Evolutionary conservation across 2,329 filamentous ascomycete species (phyloP).

Genomic region (Rosellinia necatrix): DNA sequence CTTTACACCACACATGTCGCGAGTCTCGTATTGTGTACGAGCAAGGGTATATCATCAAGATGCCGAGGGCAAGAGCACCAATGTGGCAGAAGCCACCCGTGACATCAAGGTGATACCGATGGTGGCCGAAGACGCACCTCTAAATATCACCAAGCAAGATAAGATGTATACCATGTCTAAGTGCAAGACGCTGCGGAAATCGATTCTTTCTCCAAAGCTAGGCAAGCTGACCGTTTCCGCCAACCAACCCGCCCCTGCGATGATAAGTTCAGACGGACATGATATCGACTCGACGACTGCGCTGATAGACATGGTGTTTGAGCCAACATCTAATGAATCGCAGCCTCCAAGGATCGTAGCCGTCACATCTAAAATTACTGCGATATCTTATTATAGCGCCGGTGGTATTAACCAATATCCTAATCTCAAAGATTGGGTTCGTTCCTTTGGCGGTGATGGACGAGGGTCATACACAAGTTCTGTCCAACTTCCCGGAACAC

Average conservation of each 20-base stretch:
- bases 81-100: slow-evolving; percentile 49
- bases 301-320: slow-evolving; percentile 53
- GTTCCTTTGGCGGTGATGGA: slow-evolving; percentile 46
- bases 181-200: slow-evolving; percentile 58
- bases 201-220: slow-evolving; percentile 55
- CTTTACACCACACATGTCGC: slow-evolving; percentile 58
- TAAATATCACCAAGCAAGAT: slow-evolving; percentile 54
- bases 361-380: slow-evolving; percentile 55
- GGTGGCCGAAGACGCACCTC: slow-evolving; percentile 54
- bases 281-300: slow-evolving; percentile 49
- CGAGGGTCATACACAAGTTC: slow-evolving; percentile 53
- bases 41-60: slow-evolving; percentile 47
- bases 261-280: slow-evolving; percentile 56
- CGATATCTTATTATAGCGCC: slow-evolving; percentile 58
- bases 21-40: slow-evolving; percentile 58
- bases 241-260: slow-evolving; percentile 52
- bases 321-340: slow-evolving; percentile 48
- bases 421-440: slow-evolving; percentile 53
- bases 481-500: slow-evolving; percentile 46
- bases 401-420: slow-evolving; percentile 52
- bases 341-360: slow-evolving; percentile 54
- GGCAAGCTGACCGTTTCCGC: slow-evolving; percentile 54
- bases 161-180: slow-evolving; percentile 55
- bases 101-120: slow-evolving; percentile 59
- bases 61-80: slow-evolving; percentile 29